Percentiles rank a stretch among this genome's conserved stretches.
These are phyloP conservation scores for Aspergillus candidus DNA, from an alignment of 2,329 filamentous ascomycete species.

Conservation along the genomic window DNA sequence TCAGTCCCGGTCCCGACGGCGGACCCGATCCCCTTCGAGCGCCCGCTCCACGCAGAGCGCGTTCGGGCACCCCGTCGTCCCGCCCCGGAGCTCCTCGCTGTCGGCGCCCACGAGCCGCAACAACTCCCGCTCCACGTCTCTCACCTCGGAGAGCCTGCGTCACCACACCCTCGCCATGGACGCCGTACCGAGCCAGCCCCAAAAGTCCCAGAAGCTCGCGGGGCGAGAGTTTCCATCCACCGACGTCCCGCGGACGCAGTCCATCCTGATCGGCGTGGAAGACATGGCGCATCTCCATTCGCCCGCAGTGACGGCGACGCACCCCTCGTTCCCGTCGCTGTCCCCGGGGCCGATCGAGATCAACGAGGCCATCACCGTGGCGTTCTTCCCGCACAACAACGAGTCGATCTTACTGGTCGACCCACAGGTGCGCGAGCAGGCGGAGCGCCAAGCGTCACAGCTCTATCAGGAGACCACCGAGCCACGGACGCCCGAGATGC, in stretches of 20 bases:
- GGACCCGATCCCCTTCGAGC: slow-evolving; percentile 38
- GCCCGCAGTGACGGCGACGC: slow-evolving; percentile 45
- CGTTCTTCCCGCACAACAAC: slow-evolving; percentile 59
- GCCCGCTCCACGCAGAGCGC: slow-evolving; percentile 20
- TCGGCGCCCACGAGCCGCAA: slow-evolving; percentile 43
- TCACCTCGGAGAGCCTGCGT: slow-evolving; percentile 39
- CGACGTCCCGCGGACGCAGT: slow-evolving; percentile 31
- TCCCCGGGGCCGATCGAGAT: slow-evolving; percentile 52
- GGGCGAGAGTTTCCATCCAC: slow-evolving; percentile 3
- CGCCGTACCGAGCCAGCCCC: no score
- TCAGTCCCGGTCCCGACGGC: slow-evolving; percentile 27
- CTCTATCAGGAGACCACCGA: slow-evolving; percentile 10
- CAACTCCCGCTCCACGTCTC: slow-evolving; percentile 40
- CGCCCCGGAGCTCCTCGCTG: slow-evolving; percentile 39
- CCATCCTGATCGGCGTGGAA: slow-evolving; percentile 31
- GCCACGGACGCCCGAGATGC: slow-evolving; percentile 24
- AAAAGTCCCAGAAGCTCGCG: no score
- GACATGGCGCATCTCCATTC: slow-evolving; percentile 41
- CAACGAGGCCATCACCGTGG: slow-evolving; percentile 55
- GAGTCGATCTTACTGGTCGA: slow-evolving; percentile 60
- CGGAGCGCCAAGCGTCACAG: slow-evolving; percentile 24
- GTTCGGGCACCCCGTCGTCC: slow-evolving; percentile 29
- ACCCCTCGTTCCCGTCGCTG: slow-evolving; percentile 41
- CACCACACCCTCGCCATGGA: slow-evolving; percentile 29
- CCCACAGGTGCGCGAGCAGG: slow-evolving; percentile 34